Percentiles rank a stretch among this genome's conserved stretches.
Conservation (phyloP, 1,139 yeast genomes). For the Yamadazyma spencermartinsiae region DNA sequence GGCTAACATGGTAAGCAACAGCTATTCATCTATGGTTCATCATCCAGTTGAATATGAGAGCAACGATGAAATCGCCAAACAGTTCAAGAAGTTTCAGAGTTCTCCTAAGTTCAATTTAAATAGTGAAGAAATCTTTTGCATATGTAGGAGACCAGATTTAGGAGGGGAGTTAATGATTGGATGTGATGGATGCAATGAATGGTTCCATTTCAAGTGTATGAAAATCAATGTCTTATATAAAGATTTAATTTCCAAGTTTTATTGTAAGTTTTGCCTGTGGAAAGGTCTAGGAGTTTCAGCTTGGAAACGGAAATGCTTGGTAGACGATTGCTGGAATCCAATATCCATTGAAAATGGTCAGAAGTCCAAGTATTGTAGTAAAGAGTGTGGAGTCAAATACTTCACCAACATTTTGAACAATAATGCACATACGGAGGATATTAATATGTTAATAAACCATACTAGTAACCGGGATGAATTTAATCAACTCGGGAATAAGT, state of each 20-base stretch:
- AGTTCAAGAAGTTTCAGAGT: conserved; percentile 42
- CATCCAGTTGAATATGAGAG: conserved; percentile 19
- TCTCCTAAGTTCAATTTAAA: conserved; percentile 48
- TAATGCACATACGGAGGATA: conserved; percentile 5
- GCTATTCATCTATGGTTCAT: conserved; percentile 11
- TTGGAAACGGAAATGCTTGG: conserved; percentile 79
- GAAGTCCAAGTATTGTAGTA: conserved; percentile 70
- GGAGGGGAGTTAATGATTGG: conserved; percentile 85
- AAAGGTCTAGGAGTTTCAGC: conserved; percentile 43
- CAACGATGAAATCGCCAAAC: conserved; percentile 43
- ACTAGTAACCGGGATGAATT: conserved; percentile 18
- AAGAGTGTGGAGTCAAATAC: conserved; percentile 67
- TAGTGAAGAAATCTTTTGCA: conserved; percentile 71
- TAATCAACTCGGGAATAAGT: conserved; percentile 27
- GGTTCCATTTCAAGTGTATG: conserved; percentile 89
- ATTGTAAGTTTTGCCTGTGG: conserved; percentile 73
- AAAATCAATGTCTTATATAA: conserved; percentile 54
- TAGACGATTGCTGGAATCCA: conserved; percentile 60
- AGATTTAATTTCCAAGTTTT: conserved; percentile 62
- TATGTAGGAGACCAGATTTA: conserved; percentile 76
- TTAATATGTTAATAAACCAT: conserved; percentile 17
- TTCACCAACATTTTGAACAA: conserved; percentile 28
- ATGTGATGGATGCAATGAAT: conserved; percentile 93
- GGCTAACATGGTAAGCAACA: not conserved
- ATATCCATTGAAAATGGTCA: conserved; percentile 27